Conservation (phyloP, 257 asterid genomes). For the Nicotiana noctiflora region DNA sequence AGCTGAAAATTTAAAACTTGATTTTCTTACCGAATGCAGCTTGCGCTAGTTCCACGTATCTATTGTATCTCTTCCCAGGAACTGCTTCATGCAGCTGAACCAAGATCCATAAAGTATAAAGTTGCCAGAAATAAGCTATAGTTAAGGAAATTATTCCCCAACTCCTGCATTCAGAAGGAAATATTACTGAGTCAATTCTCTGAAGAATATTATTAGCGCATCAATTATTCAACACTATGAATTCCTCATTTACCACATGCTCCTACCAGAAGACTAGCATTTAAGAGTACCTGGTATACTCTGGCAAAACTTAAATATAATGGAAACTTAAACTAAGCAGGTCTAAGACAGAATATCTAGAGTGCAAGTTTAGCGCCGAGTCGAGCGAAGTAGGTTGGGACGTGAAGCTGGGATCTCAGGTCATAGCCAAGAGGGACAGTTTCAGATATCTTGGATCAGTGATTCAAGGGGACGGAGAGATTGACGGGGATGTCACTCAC, state of each 20-base stretch:
- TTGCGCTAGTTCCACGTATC: constrained; percentile 96
- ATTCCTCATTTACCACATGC: background rate
- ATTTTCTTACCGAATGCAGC: constrained; percentile 84
- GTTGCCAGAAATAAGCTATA: constrained; percentile 88
- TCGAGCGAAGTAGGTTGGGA: no score
- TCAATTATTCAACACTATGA: background rate
- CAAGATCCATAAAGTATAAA: constrained; percentile 92
- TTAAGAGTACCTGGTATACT: background rate
- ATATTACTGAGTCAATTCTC: background rate
- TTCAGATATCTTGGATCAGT: no score
- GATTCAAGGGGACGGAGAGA: no score
- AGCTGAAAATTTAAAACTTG: background rate
- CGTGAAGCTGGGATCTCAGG: no score
- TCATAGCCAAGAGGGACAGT: no score
- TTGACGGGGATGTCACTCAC: no score
- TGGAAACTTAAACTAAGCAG: no score
- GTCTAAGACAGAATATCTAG: no score
- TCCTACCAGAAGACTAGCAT: background rate
- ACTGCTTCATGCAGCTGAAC: constrained; percentile 99
- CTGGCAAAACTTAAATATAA: background rate
- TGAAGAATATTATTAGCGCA: background rate
- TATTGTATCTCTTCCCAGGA: constrained; percentile 93
- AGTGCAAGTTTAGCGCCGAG: no score
- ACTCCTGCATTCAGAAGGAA: constrained; percentile 47
- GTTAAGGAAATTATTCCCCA: constrained; percentile 90